Evolutionary conservation across 495 filamentous ascomycete genomes (phyloP), one percentile per base, ranked within the genome.

Genomic region (Tuber brumale): DNA sequence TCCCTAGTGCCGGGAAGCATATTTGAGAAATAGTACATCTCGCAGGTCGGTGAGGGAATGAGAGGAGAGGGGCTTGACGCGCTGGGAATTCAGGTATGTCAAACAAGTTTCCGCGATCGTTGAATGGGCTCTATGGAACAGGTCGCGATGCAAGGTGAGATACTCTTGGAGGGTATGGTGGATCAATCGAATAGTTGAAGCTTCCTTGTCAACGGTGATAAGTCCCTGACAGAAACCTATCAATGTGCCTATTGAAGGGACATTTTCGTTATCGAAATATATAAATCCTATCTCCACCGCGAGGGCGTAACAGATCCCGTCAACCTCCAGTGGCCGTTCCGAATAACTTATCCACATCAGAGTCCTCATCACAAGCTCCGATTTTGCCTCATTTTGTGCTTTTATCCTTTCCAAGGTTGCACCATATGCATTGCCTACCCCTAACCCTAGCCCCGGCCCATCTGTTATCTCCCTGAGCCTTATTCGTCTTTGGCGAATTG

Each of bases 151-250:
- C 9, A 21, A 51, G 19, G 46, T n/a, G 18, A 51, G 46, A 51
- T 51, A 51, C 21, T 51, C 21, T 23, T 51, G 46, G 19, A 51
- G 46, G 19, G 46, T 51, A 51, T 51, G 46, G 46, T 51, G 46
- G 46, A n/a, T n/a, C 6, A 51, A n/a, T n/a, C 19, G 46, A 7
- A 51, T 21, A 8, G 46, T 51, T 21, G 46, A 51, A 0, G 46
- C 46, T n/a, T 51, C 46, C 5, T 5, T 21, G 2, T 51, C 46
- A 3, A 84, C 79, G 37, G 76, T 76, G n/a, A 74, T n/a, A 51
- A 51, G 46, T n/a, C 46, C 46, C 46, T 51, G 46, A n/a, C 21
- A 51, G 23, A 21, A 51, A n/a, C 8, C 5, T n/a, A 51, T 7
- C 46, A 51, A 51, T 51, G 46, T 51, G 1, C 21, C 46, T 23